Base-by-base conservation (phyloP, 768 basidiomycete genomes). In the Macrolepiota dolichaula region DNA sequence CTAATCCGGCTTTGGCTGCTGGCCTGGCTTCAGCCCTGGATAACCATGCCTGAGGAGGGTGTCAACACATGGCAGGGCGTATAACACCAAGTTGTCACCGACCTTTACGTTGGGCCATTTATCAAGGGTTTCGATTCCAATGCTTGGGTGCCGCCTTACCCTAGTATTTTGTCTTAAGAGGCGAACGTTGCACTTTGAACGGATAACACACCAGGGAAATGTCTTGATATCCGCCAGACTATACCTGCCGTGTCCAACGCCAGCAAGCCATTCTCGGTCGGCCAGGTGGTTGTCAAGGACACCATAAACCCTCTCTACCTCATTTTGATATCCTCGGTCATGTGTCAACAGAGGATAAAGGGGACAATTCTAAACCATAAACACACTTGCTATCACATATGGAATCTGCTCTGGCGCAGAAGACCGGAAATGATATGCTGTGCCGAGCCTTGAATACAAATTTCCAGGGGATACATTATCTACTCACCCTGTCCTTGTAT, bases 301-400 rank as follows among this genome's bases (percentile, higher is more conserved):
- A 17, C 81, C 76, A 68, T 89, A 92, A 24, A 94, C 79, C n/a
- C 94, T 83, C 64, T 83, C 84, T 2, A 89, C 89, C 77, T 95
- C 94, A 46, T 89, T 83, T 13, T 76, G 65, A 71, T 90, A 94
- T 50, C 91, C 85, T 84, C 68, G 9, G 62, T 49, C 67, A 5
- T 51, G 65, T 42, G 63, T 10, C 36, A 52, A n/a, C 51, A 44
- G 29, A 19, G 49, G 47, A n/a, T 36, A 7, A 36, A 17, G 11
- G 54, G 42, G 12, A 6, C 37, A 22, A 32, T 9, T 50, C n/a
- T 35, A 47, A 19, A 19, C 7, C 22, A 6, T 13, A 42, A 24
- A 73, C 79, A 61, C 49, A 84, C 85, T 81, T 65, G 83, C 84
- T 69, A 82, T 85, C 42, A 77, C 84, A 56, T 85, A 90, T 19